Percentiles rank a stretch among this genome's conserved stretches.
Conservation (phyloP, 345 rosid species). For the Hypericum androsaemum region DNA sequence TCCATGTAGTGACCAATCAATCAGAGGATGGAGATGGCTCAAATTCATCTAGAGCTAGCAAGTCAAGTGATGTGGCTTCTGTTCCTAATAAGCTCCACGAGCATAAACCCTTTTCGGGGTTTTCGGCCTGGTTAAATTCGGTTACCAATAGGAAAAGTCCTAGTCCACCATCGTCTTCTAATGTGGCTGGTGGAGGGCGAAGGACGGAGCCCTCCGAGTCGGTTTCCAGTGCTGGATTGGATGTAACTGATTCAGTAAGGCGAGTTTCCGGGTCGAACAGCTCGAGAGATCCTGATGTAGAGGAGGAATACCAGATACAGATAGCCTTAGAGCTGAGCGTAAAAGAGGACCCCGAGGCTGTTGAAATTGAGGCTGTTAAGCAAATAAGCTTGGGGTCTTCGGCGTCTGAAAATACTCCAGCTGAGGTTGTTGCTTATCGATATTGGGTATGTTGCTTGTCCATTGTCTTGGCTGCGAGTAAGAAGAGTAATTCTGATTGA, state of each 20-base stretch:
- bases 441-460: constrained; percentile 64
- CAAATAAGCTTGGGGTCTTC: constrained; percentile 81
- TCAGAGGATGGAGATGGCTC: constrained; percentile 28
- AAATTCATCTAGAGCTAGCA: constrained; percentile 43
- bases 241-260: constrained; percentile 33
- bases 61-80: constrained; percentile 37
- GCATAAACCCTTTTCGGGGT: constrained; percentile 57
- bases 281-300: constrained; percentile 68
- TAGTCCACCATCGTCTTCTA: constrained; percentile 57
- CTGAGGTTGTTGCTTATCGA: constrained; percentile 84
- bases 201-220: constrained; percentile 40
- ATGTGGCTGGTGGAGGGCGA: constrained; percentile 30
- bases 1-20: constrained; percentile 58
- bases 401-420: constrained; percentile 70
- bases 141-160: constrained; percentile 52
- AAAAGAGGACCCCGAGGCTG: constrained; percentile 96
- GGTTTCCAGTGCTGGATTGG: constrained; percentile 26
- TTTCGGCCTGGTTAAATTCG: constrained; percentile 77
- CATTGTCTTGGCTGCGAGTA: too few species aligned
- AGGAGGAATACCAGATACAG: constrained; percentile 90
- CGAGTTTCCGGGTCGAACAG: constrained; percentile 45
- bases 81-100: constrained; percentile 39
- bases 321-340: constrained; percentile 88
- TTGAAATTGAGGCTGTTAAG: constrained; percentile 93
- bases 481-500: too few species aligned